Conservation (phyloP, 1,139 yeast genomes). For the Kurtzmaniella quercitrusa region DNA sequence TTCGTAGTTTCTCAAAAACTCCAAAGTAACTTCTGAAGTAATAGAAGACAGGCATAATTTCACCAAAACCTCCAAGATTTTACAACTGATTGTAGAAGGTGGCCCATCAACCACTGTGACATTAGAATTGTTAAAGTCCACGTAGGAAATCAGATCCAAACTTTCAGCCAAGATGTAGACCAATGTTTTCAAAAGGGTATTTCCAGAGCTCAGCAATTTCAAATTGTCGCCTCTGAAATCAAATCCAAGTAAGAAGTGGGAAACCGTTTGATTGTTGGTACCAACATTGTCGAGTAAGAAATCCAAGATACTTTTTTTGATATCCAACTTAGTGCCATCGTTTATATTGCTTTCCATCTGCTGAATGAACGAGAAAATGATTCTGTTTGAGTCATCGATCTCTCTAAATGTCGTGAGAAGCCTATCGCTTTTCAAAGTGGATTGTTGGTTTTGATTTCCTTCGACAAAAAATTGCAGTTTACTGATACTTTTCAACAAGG, state of each 20-base stretch:
- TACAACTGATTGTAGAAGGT: constrained; percentile 54
- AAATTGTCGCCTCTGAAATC: constrained; percentile 30
- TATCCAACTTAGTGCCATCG: constrained; percentile 27
- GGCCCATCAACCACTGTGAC: constrained; percentile 42
- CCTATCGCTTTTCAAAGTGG: constrained; percentile 51
- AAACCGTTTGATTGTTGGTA: constrained; percentile 46
- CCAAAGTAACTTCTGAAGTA: constrained; percentile 50
- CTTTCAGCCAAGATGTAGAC: constrained; percentile 47
- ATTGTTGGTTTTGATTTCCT: constrained; percentile 24
- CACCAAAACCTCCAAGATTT: constrained; percentile 57
- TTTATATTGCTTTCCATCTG: constrained; percentile 53
- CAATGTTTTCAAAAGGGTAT: constrained; percentile 55
- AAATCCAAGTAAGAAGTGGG: constrained; percentile 80
- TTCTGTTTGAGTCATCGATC: constrained; percentile 66
- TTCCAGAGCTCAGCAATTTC: constrained; percentile 14
- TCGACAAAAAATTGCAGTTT: constrained; percentile 46
- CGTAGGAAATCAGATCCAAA: constrained; percentile 36
- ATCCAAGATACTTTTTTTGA: constrained; percentile 57
- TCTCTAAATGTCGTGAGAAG: constrained; percentile 71
- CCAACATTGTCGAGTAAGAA: constrained; percentile 54
- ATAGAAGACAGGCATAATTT: constrained; percentile 54
- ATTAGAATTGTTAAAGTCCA: constrained; percentile 35
- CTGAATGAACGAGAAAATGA: constrained; percentile 67
- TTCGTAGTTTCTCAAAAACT: constrained; percentile 43
- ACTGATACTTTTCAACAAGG: constrained; percentile 51